phyloP scores from a whole-genome alignment of 73 alveolate genomes.

The Uronychia setigera region DNA sequence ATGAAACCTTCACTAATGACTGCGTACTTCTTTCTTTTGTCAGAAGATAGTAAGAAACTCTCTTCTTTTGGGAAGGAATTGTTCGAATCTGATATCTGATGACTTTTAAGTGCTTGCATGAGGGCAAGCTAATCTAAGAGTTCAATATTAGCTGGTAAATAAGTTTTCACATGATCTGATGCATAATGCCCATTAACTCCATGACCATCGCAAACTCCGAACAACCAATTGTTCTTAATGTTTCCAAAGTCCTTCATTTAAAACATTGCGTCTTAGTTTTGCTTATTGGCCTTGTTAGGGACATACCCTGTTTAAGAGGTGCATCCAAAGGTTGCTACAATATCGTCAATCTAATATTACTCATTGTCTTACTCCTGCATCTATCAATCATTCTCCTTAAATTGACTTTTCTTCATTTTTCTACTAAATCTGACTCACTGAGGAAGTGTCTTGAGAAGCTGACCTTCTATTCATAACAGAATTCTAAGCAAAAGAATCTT shows the following conservation, averaged over 20 bases:
- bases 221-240: slow-evolving; percentile 70
- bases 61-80: background rate
- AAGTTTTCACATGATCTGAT: slow-evolving; percentile 82
- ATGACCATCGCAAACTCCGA: slow-evolving; percentile 98
- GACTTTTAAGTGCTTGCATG: background rate
- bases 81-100: background rate
- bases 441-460: background rate
- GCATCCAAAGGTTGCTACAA: slow-evolving; percentile 44
- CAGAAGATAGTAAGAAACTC: slow-evolving; percentile 13
- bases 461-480: background rate
- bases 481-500: background rate
- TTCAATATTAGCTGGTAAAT: slow-evolving; percentile 65
- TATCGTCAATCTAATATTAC: background rate
- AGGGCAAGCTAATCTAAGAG: slow-evolving; percentile 24
- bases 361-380: background rate
- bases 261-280: slow-evolving; percentile 51
- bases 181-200: slow-evolving; percentile 96
- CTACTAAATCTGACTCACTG: background rate
- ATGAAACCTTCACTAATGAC: slow-evolving; percentile 37
- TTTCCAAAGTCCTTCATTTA: slow-evolving; percentile 40
- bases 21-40: slow-evolving; percentile 29
- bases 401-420: no score
- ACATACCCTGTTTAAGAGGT: slow-evolving; percentile 53
- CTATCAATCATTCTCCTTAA: background rate
- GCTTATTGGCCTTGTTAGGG: slow-evolving; percentile 52